Evolutionary conservation across 2,329 filamentous ascomycete genomes (phyloP).

Genomic region (Bipolaris victoriae): DNA sequence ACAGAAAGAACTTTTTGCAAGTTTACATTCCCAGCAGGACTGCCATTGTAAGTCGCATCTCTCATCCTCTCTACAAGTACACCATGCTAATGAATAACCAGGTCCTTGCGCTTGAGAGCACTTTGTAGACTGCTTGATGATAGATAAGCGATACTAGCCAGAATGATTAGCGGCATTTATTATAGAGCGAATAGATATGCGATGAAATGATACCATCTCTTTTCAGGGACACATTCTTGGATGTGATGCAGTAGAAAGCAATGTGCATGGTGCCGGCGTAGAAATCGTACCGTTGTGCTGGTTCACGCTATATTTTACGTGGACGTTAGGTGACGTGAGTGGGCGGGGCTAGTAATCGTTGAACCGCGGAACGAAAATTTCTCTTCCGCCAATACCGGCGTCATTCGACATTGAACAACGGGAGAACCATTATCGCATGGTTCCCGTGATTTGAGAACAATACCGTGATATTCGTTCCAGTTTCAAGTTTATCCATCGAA

Average conservation of each 20-base stretch:
- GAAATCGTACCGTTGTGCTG: too few species aligned
- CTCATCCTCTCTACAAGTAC: background rate
- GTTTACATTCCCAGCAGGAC: slow-evolving; percentile 86
- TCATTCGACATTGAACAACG: too few species aligned
- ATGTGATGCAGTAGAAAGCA: background rate
- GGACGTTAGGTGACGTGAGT: too few species aligned
- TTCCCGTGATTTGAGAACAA: too few species aligned
- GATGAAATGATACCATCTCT: background rate
- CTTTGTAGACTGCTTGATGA: slow-evolving; percentile 24
- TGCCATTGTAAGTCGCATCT: slow-evolving; percentile 67
- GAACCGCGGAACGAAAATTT: background rate
- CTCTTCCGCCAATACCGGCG: too few species aligned
- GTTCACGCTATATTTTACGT: too few species aligned
- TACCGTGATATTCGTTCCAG: too few species aligned
- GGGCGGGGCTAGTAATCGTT: too few species aligned
- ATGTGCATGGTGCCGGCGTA: background rate
- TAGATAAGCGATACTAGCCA: too few species aligned
- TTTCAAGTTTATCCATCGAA: background rate
- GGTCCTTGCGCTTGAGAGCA: slow-evolving; percentile 37
- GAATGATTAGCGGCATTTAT: too few species aligned
- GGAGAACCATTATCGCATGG: too few species aligned
- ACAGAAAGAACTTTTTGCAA: slow-evolving; percentile 86
- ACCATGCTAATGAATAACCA: background rate
- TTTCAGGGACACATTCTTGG: background rate
- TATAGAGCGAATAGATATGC: too few species aligned